Evolutionary conservation across 176 grass and related monocot genomes (phyloP).

Genomic region (Oryza meridionalis): DNA sequence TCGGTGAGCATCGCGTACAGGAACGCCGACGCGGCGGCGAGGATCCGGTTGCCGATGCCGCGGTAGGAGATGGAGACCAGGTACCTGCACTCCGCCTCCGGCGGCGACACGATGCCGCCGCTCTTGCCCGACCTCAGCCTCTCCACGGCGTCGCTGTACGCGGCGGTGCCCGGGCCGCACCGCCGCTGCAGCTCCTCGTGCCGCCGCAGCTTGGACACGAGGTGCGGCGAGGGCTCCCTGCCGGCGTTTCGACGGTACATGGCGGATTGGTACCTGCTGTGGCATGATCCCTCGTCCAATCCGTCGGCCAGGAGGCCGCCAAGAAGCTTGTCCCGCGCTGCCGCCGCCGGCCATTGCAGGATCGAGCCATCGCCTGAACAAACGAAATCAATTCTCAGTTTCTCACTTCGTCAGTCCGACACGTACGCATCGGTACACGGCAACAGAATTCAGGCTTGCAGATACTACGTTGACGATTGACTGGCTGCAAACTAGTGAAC

Average conservation of each 20-base stretch:
- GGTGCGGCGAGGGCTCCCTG: conserved; percentile 41
- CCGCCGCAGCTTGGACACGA: conserved; percentile 48
- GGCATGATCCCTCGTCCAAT: conserved; percentile 45
- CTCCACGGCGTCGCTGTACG: conserved; percentile 46
- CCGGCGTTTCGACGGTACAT: conserved; percentile 49
- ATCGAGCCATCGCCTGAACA: conserved; percentile 14
- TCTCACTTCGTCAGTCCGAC: background rate
- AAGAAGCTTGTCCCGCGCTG: conserved; percentile 48
- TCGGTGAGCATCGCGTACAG: conserved; percentile 70
- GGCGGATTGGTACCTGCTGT: conserved; percentile 58
- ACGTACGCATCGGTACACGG: background rate
- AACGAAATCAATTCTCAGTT: background rate
- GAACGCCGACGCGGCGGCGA: conserved; percentile 65
- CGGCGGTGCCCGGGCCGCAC: conserved; percentile 56
- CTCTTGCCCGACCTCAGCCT: conserved; percentile 45
- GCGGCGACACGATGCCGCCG: background rate
- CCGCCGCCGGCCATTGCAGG: background rate
- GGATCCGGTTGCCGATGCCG: conserved; percentile 69
- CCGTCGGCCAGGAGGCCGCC: conserved; percentile 52
- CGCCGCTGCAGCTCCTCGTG: conserved; percentile 58
- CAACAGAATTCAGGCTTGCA: background rate
- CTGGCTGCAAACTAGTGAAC: too few species aligned
- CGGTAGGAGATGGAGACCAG: conserved; percentile 53
- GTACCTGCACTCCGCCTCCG: conserved; percentile 55
- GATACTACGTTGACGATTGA: background rate